Conservation (phyloP, 768 basidiomycete genomes). For the Cyclocybe aegerita region DNA sequence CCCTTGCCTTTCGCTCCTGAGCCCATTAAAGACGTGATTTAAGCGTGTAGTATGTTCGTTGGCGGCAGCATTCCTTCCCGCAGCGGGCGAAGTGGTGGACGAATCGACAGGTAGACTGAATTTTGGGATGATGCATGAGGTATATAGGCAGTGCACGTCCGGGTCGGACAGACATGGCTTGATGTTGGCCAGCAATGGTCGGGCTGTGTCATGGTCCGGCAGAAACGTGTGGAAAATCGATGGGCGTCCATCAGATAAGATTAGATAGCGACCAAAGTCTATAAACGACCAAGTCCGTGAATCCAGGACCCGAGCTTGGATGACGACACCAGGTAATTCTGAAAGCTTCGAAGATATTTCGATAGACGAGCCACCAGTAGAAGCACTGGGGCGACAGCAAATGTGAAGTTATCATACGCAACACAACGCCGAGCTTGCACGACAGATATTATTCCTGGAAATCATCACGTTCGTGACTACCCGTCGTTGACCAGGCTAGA, state of each 20-base stretch:
- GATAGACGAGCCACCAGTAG: too few species aligned
- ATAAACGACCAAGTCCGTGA: too few species aligned
- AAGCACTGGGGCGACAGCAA: too few species aligned
- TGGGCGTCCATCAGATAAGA: constrained; percentile 4
- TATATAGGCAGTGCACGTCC: neutral
- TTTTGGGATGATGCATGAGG: neutral
- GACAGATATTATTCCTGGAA: too few species aligned
- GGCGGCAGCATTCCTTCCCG: neutral
- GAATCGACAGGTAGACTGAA: neutral
- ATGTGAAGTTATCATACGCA: too few species aligned
- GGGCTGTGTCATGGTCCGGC: constrained; percentile 20
- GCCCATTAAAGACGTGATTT: constrained; percentile 11
- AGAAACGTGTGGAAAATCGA: neutral
- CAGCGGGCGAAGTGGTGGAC: neutral
- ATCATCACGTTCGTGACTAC: too few species aligned
- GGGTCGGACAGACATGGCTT: constrained; percentile 9
- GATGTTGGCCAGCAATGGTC: constrained; percentile 13
- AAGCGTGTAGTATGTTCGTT: constrained; percentile 1
- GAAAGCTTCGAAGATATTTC: too few species aligned
- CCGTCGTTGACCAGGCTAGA: too few species aligned
- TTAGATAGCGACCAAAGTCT: constrained; percentile 7
- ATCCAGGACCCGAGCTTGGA: too few species aligned
- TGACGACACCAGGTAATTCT: too few species aligned
- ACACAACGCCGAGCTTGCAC: too few species aligned
- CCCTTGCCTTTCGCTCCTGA: constrained; percentile 20